Conservation (phyloP, 139 green algal genomes). For the Ostreobium quekettii region DNA sequence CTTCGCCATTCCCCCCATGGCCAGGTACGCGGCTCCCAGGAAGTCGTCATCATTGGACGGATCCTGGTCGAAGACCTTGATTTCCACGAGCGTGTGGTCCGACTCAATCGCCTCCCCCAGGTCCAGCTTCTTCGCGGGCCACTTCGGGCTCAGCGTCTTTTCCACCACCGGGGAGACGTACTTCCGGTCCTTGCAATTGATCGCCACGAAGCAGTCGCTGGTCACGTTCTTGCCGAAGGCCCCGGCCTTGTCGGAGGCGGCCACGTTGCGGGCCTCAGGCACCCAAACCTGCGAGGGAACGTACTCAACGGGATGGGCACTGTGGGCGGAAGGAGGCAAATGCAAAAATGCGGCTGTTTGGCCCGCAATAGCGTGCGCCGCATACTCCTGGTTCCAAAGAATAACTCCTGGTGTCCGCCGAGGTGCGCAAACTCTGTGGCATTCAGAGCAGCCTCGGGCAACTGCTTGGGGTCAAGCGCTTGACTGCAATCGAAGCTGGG, state of each 20-base stretch:
- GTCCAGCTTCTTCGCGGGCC: not conserved
- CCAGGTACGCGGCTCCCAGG: not conserved
- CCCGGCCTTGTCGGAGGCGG: not conserved
- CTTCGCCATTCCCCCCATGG: not conserved
- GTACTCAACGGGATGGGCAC: no score
- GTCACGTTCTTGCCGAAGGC: not conserved
- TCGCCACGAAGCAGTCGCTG: slow-evolving; percentile 10
- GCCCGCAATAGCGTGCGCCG: no score
- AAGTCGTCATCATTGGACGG: not conserved
- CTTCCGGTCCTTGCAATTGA: not conserved
- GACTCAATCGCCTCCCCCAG: slow-evolving; percentile 4
- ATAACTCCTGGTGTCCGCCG: no score
- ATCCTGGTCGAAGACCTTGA: slow-evolving; percentile 11
- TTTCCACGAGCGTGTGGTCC: not conserved
- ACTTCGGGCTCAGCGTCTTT: slow-evolving; percentile 3
- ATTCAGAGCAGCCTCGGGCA: no score
- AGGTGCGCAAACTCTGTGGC: no score
- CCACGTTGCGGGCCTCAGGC: not conserved
- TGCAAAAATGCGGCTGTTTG: no score
- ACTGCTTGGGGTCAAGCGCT: no score
- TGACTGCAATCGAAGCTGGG: no score
- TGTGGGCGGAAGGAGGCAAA: not conserved
- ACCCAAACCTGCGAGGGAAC: not conserved
- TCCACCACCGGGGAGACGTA: not conserved
- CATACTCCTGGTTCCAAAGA: no score